phyloP scores from a whole-genome alignment of 352 stramenopile genomes.

The Hyaloperonospora arabidopsidis region DNA sequence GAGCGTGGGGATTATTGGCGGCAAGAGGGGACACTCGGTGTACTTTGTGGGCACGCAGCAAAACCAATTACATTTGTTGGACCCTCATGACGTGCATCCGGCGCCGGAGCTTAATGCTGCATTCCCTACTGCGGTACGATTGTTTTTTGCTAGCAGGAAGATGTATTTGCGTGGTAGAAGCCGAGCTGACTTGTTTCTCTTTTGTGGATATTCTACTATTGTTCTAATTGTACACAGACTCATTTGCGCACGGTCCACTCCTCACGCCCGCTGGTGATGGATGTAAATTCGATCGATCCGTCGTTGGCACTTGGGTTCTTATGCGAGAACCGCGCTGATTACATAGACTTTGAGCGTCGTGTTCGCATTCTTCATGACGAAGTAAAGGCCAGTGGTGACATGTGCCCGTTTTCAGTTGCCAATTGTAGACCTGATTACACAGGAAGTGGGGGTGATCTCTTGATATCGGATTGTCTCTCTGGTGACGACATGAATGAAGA shows the following conservation, averaged over 20 bases:
- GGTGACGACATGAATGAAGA: constrained; percentile 56
- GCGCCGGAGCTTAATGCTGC: constrained; percentile 58
- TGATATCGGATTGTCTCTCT: constrained; percentile 52
- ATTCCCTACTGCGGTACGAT: constrained; percentile 60
- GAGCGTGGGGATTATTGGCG: constrained; percentile 91
- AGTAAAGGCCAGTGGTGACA: constrained; percentile 28
- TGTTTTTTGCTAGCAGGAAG: background rate
- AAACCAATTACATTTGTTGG: constrained; percentile 70
- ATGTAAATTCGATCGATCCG: constrained; percentile 87
- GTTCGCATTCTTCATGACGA: constrained; percentile 39
- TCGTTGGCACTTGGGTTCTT: constrained; percentile 92
- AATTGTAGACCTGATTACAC: constrained; percentile 51
- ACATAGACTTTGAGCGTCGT: constrained; percentile 55
- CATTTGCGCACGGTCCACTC: constrained; percentile 52
- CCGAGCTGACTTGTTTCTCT: background rate
- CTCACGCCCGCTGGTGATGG: constrained; percentile 61
- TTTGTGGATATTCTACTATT: background rate
- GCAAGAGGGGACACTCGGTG: constrained; percentile 90
- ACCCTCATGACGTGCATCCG: constrained; percentile 76
- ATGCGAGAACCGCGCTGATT: constrained; percentile 69
- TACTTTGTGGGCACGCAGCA: constrained; percentile 92
- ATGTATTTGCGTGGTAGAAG: background rate
- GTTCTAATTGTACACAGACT: constrained; percentile 37
- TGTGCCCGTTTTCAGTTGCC: constrained; percentile 63
- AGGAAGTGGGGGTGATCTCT: constrained; percentile 36